Evolutionary conservation across 805 yeast genomes (phyloP), one percentile per base, ranked within the genome.

Genomic region (Candida sithepensis): DNA sequence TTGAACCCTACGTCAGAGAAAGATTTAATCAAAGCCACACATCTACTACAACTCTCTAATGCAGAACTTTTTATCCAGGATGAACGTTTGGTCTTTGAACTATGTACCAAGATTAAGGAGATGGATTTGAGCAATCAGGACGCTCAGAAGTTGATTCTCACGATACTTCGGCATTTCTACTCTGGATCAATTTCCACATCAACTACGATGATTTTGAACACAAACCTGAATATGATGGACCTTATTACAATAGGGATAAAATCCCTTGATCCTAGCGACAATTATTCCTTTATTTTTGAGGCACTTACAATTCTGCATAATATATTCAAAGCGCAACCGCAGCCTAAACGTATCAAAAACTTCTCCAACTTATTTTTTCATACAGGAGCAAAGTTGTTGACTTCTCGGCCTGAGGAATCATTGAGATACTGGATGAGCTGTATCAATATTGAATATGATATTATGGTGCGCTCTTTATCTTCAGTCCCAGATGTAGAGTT

Each of bases 331-430:
- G 33, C 44, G 40, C 43, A 47, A 6, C 19, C 33, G 5, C 60
- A 61, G 18, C 47, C 46, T 2, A 76, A 73, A 50, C 58, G 83
- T 47, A 57, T 75, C 6, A 64, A 70, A 42, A 78, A 77, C 54
- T 51, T 79, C 3, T 71, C 81, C 3, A 77, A 74, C 51, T 42
- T 79, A 12, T 59, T 70, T 6, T 78, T 68, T 54, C 72, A 75
- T 48, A 55, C 66, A 42, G 78, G 75, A 0, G 63, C 59, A 8
- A 60, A 51, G 32, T 43, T 58, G 21, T 33, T 60, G 4, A 49
- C 38, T 16, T 19, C 6, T 2, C 43, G 55, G 16, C 39, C 44
- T 20, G 43, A 44, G 3, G 56, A 52, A 37, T 55, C 51, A 8
- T 33, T 55, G 1, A 46, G 24, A 6, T 53, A 48, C 42, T 68